A percentile compares a stretch with the other conserved stretches of the same genome.
Evolutionary conservation across 495 filamentous ascomycete genomes (phyloP).

Genomic region (Copromyces sp.): DNA sequence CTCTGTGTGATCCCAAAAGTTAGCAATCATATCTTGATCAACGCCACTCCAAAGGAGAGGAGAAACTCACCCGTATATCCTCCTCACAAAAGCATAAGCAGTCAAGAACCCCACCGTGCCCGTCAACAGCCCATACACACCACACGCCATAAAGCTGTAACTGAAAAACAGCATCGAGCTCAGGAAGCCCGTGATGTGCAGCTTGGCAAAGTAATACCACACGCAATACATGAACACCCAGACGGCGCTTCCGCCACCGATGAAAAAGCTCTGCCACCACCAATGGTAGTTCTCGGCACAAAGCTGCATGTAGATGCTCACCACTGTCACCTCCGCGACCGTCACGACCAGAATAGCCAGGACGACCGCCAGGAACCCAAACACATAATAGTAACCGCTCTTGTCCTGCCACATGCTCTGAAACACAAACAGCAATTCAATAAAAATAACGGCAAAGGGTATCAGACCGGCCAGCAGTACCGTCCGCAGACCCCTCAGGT

Average conservation of each 20-base stretch:
- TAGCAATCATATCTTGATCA: background rate
- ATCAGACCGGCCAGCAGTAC: constrained; percentile 70
- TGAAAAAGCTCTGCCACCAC: constrained; percentile 91
- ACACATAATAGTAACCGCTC: constrained; percentile 90
- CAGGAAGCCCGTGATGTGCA: constrained; percentile 75
- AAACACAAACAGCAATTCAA: constrained; percentile 88
- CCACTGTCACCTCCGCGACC: constrained; percentile 81
- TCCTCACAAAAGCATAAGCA: constrained; percentile 78
- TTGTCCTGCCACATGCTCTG: constrained; percentile 89
- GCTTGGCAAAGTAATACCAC: constrained; percentile 77
- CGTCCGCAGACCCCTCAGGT: constrained; percentile 50
- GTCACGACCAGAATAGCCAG: constrained; percentile 65
- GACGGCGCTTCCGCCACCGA: constrained; percentile 66
- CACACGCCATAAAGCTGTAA: constrained; percentile 70
- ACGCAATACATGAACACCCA: constrained; percentile 84
- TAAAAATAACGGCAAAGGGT: constrained; percentile 88
- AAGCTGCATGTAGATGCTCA: constrained; percentile 77
- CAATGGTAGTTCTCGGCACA: constrained; percentile 89
- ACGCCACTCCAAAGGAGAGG: background rate
- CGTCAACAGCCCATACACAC: constrained; percentile 72
- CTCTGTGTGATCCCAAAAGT: background rate
- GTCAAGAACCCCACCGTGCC: constrained; percentile 85
- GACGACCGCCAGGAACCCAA: constrained; percentile 78
- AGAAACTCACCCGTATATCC: constrained; percentile 68
- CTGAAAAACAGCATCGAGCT: constrained; percentile 79